phyloP scores from a whole-genome alignment of 768 basidiomycete genomes.

The Suillus ampliporus region DNA sequence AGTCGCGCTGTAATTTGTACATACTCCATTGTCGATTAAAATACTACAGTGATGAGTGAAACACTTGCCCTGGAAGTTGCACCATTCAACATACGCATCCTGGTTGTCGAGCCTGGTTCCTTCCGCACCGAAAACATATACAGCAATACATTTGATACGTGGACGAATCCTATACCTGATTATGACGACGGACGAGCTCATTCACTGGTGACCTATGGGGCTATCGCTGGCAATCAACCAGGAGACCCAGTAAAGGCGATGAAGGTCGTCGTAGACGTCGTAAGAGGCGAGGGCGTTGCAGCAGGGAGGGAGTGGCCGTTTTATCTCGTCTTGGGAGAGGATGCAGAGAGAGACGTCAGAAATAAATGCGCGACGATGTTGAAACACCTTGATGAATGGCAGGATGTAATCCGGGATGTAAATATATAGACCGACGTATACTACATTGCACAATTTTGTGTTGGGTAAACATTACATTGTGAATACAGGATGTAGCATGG shows the following conservation, averaged over 20 bases:
- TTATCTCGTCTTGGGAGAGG: constrained; percentile 56
- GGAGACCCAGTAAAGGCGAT: constrained; percentile 68
- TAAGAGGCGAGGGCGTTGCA: constrained; percentile 57
- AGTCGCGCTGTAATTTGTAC: constrained; percentile 13
- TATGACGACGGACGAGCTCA: constrained; percentile 52
- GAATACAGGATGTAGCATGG: not conserved
- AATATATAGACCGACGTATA: constrained; percentile 38
- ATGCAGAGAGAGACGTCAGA: constrained; percentile 57
- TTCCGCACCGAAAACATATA: constrained; percentile 68
- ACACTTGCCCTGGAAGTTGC: constrained; percentile 58
- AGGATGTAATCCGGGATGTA: constrained; percentile 52
- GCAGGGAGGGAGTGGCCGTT: constrained; percentile 52
- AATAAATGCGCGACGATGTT: constrained; percentile 53
- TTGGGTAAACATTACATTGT: not conserved
- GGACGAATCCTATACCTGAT: constrained; percentile 49
- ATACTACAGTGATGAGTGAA: constrained; percentile 55
- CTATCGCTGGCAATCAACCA: constrained; percentile 49
- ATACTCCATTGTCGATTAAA: not conserved
- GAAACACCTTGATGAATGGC: constrained; percentile 57
- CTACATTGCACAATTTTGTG: constrained; percentile 14
- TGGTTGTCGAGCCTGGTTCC: constrained; percentile 62
- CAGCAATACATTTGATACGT: constrained; percentile 39
- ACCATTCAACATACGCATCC: constrained; percentile 58
- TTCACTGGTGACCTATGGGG: constrained; percentile 36
- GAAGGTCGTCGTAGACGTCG: constrained; percentile 49